These are phyloP conservation scores for Begonia peltatifolia DNA, from an alignment of 306 rosid genomes.

Conservation along the genomic window DNA sequence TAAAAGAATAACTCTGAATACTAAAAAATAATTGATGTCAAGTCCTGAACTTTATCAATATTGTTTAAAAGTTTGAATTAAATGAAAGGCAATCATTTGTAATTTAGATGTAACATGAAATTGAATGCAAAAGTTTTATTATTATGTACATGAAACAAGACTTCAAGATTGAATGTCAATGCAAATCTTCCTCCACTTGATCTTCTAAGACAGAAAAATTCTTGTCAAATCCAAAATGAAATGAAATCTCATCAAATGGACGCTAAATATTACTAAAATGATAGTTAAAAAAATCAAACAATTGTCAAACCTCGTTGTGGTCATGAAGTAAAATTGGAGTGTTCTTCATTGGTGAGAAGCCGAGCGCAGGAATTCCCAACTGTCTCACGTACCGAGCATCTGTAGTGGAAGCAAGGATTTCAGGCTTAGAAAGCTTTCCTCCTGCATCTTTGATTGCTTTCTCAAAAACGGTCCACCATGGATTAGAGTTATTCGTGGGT, in stretches of 20 bases:
- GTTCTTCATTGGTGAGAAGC: slow-evolving; percentile 82
- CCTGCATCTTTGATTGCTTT: slow-evolving; percentile 54
- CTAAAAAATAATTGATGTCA: too few relatives aligned
- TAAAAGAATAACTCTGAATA: too few relatives aligned
- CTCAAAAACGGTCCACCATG: slow-evolving; percentile 82
- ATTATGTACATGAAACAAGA: too few relatives aligned
- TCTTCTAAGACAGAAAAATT: too few relatives aligned
- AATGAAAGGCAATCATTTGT: too few relatives aligned
- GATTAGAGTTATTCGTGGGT: slow-evolving; percentile 55
- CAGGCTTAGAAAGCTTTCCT: slow-evolving; percentile 71
- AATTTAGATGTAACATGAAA: too few relatives aligned
- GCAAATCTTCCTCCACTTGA: too few relatives aligned
- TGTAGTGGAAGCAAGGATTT: slow-evolving; percentile 69
- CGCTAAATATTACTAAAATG: not conserved
- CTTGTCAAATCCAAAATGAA: not conserved
- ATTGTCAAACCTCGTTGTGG: slow-evolving; percentile 63
- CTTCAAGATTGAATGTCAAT: too few relatives aligned
- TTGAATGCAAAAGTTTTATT: too few relatives aligned
- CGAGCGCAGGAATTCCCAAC: slow-evolving; percentile 69
- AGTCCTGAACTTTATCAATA: too few relatives aligned
- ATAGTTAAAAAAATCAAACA: slow-evolving; percentile 2
- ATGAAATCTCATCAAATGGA: not conserved
- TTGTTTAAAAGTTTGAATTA: too few relatives aligned
- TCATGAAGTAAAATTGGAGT: slow-evolving; percentile 91
- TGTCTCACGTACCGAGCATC: slow-evolving; percentile 62